phyloP scores from a whole-genome alignment of 2,329 filamentous ascomycete genomes.

The Aspergillus viridinutans region DNA sequence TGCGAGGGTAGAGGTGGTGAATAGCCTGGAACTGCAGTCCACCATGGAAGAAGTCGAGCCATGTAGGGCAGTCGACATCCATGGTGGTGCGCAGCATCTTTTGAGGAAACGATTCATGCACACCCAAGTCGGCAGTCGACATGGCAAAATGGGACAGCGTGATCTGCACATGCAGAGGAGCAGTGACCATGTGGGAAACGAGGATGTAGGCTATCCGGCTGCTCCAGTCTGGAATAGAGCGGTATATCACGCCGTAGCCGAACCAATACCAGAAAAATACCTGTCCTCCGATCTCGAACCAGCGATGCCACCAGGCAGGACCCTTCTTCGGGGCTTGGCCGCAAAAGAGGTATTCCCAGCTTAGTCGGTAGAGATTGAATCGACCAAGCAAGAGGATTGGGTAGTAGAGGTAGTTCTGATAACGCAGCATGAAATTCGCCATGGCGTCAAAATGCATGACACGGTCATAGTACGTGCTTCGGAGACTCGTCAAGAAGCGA shows the following conservation, averaged over 20 bases:
- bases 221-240: conserved; percentile 63
- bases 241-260: conserved; percentile 76
- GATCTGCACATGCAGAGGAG: conserved; percentile 83
- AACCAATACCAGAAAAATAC: conserved; percentile 83
- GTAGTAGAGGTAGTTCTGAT: conserved; percentile 81
- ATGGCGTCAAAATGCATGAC: conserved; percentile 72
- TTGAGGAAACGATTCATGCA: conserved; percentile 81
- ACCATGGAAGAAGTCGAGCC: conserved; percentile 86
- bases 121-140: conserved; percentile 82
- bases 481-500: conserved; percentile 67
- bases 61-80: conserved; percentile 83
- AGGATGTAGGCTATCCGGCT: conserved; percentile 71
- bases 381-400: conserved; percentile 73
- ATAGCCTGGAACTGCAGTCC: conserved; percentile 87
- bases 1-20: conserved; percentile 78
- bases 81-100: conserved; percentile 90
- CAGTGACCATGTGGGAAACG: conserved; percentile 74
- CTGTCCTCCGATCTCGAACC: conserved; percentile 72
- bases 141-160: conserved; percentile 90
- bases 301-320: conserved; percentile 77
- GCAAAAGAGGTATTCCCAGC: conserved; percentile 70
- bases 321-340: conserved; percentile 70
- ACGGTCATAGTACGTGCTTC: conserved; percentile 78
- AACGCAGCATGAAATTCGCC: conserved; percentile 65
- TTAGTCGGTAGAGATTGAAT: conserved; percentile 81